phyloP scores from a whole-genome alignment of 2,329 filamentous ascomycete genomes.

The Colletotrichum truncatum region DNA sequence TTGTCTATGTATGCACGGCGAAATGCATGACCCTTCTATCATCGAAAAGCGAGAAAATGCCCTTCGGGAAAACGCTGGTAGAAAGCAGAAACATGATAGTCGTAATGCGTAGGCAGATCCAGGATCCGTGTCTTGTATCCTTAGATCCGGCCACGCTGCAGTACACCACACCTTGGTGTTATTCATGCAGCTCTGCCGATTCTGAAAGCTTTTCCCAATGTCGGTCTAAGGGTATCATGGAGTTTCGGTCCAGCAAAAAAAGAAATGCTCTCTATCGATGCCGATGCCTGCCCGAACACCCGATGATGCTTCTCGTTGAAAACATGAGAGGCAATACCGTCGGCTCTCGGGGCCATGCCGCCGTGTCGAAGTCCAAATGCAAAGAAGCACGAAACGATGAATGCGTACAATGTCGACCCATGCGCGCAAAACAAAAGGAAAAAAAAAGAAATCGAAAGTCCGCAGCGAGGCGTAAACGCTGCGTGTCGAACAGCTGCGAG shows the following conservation, averaged over 20 bases:
- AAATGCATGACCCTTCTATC: conserved; percentile 49
- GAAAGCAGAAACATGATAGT: conserved; percentile 48
- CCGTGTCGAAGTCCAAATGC: conserved; percentile 38
- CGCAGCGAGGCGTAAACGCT: conserved; percentile 42
- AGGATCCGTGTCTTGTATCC: conserved; percentile 28
- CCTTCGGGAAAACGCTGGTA: conserved; percentile 42
- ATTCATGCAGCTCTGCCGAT: conserved; percentile 34
- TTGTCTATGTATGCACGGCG: conserved; percentile 63
- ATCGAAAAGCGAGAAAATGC: conserved; percentile 45
- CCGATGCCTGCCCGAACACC: conserved; percentile 43
- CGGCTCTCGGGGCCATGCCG: conserved; percentile 46
- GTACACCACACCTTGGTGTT: conserved; percentile 23
- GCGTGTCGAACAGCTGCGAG: conserved; percentile 1
- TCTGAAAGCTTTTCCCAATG: conserved; percentile 37
- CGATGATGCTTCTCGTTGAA: conserved; percentile 43
- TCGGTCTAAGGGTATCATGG: conserved; percentile 39
- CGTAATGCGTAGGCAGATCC: conserved; percentile 33
- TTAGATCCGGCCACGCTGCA: conserved; percentile 29
- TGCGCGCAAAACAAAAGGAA: conserved; percentile 29
- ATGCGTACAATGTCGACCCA: conserved; percentile 30
- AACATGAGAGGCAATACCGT: conserved; percentile 37
- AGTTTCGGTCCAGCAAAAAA: conserved; percentile 37
- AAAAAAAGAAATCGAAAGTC: conserved; percentile 36
- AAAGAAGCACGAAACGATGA: conserved; percentile 39
- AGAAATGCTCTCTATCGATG: conserved; percentile 35